Evolutionary conservation across 2,329 filamentous ascomycete species (phyloP).

Genomic region (Aspergillus clavatus): DNA sequence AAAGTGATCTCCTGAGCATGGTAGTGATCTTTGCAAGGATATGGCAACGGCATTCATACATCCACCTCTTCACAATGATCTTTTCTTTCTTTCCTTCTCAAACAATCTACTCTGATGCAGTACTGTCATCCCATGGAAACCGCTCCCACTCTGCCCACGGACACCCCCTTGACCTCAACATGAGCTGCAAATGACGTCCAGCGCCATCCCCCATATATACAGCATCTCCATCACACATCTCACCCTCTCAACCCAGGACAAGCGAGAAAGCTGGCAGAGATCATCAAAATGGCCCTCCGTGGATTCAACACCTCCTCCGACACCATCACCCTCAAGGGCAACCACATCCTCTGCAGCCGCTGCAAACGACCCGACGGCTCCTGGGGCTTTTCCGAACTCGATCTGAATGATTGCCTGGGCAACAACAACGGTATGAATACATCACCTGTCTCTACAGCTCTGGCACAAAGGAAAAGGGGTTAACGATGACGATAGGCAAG

Average conservation of each 20-base stretch:
- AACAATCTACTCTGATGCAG: no score
- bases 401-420: constrained; percentile 7
- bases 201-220: not conserved
- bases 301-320: constrained; percentile 8
- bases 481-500: constrained; percentile 1
- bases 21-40: no score
- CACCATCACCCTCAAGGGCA: constrained; percentile 8
- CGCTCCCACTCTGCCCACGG: no score
- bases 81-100: no score
- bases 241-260: not conserved
- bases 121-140: not conserved
- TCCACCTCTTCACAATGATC: no score
- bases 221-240: not conserved
- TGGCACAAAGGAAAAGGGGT: not conserved
- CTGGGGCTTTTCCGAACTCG: not conserved
- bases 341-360: constrained; percentile 5
- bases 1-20: no score
- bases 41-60: no score
- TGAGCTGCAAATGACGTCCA: not conserved
- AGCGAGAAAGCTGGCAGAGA: not conserved
- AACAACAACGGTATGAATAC: constrained; percentile 9
- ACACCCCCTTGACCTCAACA: not conserved
- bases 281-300: not conserved
- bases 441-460: no score
- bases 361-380: constrained; percentile 3